phyloP scores from a whole-genome alignment of 441 rosid species.

The California macrophylla region DNA sequence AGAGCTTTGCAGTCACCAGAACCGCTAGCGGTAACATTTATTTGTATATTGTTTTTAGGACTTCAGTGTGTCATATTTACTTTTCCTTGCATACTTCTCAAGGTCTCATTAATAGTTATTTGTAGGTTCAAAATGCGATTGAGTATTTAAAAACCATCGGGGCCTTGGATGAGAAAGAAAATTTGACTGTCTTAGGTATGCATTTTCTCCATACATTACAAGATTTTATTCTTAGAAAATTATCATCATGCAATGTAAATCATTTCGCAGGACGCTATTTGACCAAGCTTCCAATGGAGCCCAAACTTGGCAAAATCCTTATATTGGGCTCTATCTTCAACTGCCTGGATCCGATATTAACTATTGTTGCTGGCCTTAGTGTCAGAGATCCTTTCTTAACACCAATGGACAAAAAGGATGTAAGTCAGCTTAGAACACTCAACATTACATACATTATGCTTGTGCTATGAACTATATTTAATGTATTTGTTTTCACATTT shows the following conservation, averaged over 20 bases:
- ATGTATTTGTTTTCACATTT: slow-evolving; percentile 13
- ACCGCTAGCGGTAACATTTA: slow-evolving; percentile 55
- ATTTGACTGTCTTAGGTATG: slow-evolving; percentile 88
- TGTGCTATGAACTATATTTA: background rate
- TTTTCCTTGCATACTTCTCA: background rate
- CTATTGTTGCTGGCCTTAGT: slow-evolving; percentile 89
- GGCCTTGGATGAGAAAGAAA: slow-evolving; percentile 80
- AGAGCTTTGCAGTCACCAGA: slow-evolving; percentile 93
- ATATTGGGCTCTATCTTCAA: slow-evolving; percentile 86
- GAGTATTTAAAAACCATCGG: slow-evolving; percentile 84
- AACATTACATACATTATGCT: background rate
- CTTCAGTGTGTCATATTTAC: background rate
- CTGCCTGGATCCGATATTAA: slow-evolving; percentile 87
- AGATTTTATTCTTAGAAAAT: background rate
- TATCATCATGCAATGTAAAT: background rate
- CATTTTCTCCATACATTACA: slow-evolving; percentile 14
- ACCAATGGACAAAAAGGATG: slow-evolving; percentile 95
- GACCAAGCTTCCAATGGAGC: slow-evolving; percentile 92
- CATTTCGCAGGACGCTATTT: slow-evolving; percentile 56
- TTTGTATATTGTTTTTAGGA: background rate
- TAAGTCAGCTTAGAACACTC: slow-evolving; percentile 31
- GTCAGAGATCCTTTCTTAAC: slow-evolving; percentile 96
- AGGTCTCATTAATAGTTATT: background rate
- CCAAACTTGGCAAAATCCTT: slow-evolving; percentile 97
- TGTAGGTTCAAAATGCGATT: slow-evolving; percentile 85